Percentiles rank a stretch among this genome's conserved stretches.
Conservation (phyloP, 305 asterid species). For the Fraxinus nigra region DNA sequence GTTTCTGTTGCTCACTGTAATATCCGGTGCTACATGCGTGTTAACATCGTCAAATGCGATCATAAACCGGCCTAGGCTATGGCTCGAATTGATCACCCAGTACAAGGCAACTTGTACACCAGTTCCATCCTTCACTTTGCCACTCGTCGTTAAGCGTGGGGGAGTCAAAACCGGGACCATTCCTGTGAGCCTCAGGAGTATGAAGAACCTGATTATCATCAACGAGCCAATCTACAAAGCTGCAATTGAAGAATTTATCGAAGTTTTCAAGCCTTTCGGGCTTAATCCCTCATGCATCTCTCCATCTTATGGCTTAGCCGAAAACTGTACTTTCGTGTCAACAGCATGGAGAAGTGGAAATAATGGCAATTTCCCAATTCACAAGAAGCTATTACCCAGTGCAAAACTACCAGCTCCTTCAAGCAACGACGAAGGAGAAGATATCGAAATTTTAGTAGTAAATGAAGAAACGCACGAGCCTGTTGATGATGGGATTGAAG, state of each 20-base stretch:
- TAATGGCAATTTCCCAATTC: conserved; percentile 27
- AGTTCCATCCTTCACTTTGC: conserved; percentile 66
- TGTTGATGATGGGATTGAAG: conserved; percentile 59
- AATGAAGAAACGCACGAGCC: conserved; percentile 51
- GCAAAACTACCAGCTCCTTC: conserved; percentile 40
- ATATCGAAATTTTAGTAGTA: conserved; percentile 54
- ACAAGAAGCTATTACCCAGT: conserved; percentile 56
- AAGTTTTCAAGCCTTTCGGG: conserved; percentile 43
- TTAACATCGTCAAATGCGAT: conserved; percentile 58
- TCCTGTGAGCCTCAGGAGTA: conserved; percentile 32
- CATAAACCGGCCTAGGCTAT: conserved; percentile 57
- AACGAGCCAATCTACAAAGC: conserved; percentile 67
- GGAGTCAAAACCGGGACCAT: conserved; percentile 25
- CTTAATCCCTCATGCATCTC: conserved; percentile 47
- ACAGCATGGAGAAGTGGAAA: conserved; percentile 60
- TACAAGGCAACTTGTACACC: conserved; percentile 71
- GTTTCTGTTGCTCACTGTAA: conserved; percentile 59
- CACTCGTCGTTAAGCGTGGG: conserved; percentile 66
- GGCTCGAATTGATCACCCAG: conserved; percentile 63
- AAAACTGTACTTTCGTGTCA: conserved; percentile 75
- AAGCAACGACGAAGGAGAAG: conserved; percentile 28
- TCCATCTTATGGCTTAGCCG: conserved; percentile 81
- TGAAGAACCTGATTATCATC: conserved; percentile 62
- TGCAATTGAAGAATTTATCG: conserved; percentile 38
- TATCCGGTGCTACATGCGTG: conserved; percentile 70